A percentile compares a stretch with the other conserved stretches of the same genome.
Conservation (phyloP, 2,329 filamentous ascomycete species). For the Fusarium aywerte region DNA sequence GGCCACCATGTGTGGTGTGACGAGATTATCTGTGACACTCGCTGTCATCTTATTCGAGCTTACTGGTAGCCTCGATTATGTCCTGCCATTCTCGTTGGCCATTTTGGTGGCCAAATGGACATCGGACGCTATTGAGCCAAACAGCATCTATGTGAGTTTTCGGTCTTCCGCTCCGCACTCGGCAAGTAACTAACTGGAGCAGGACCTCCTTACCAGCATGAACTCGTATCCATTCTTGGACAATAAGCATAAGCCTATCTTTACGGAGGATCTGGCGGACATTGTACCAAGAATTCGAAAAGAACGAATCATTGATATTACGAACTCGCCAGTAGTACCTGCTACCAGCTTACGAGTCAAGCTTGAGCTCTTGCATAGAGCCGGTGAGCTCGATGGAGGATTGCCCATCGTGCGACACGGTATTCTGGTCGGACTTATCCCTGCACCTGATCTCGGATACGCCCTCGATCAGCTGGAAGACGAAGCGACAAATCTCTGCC, state of each 20-base stretch:
- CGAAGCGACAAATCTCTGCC: slow-evolving; percentile 77
- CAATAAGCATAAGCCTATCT: slow-evolving; percentile 91
- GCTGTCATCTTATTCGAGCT: slow-evolving; percentile 96
- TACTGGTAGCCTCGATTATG: slow-evolving; percentile 93
- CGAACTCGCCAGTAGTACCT: slow-evolving; percentile 80
- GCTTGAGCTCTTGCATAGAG: slow-evolving; percentile 81
- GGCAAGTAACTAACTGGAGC: slow-evolving; percentile 23
- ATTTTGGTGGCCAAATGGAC: slow-evolving; percentile 99
- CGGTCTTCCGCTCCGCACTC: no score
- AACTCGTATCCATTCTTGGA: slow-evolving; percentile 98
- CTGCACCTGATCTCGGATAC: slow-evolving; percentile 92
- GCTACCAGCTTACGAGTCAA: slow-evolving; percentile 82
- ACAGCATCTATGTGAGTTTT: slow-evolving; percentile 83
- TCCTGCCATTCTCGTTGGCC: slow-evolving; percentile 91
- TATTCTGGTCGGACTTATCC: slow-evolving; percentile 88
- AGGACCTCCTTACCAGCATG: slow-evolving; percentile 94
- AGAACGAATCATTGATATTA: slow-evolving; percentile 89
- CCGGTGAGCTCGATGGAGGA: slow-evolving; percentile 91
- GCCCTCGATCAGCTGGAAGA: slow-evolving; percentile 86
- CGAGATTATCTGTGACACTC: slow-evolving; percentile 89
- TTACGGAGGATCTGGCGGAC: slow-evolving; percentile 87
- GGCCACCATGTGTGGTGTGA: slow-evolving; percentile 98
- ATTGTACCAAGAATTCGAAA: slow-evolving; percentile 81
- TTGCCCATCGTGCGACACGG: slow-evolving; percentile 85
- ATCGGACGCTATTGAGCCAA: slow-evolving; percentile 91